Evolutionary conservation across 768 basidiomycete genomes (phyloP).

Genomic region (Kwoniella heveanensis): DNA sequence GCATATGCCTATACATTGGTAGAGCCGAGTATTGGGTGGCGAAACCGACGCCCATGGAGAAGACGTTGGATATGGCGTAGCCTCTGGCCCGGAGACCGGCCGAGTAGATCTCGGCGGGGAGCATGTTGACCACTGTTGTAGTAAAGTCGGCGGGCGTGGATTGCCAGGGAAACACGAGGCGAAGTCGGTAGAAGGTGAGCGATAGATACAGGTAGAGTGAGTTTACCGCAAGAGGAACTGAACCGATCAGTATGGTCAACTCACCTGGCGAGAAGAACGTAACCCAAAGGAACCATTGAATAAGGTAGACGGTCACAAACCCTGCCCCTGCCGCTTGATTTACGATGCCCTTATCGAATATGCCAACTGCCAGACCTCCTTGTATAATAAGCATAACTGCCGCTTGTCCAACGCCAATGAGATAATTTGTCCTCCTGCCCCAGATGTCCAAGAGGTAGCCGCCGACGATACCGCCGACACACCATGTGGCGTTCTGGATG

Average conservation of each 20-base stretch:
- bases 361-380: constrained; percentile 29
- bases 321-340: constrained; percentile 41
- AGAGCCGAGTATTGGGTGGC: constrained; percentile 43
- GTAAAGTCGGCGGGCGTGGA: not conserved
- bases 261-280: constrained; percentile 38
- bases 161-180: too few species aligned
- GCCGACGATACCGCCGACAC: constrained; percentile 40
- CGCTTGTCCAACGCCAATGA: constrained; percentile 38
- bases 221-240: too few species aligned
- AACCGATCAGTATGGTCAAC: too few species aligned
- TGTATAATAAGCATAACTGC: constrained; percentile 35
- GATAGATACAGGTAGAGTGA: too few species aligned
- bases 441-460: constrained; percentile 41
- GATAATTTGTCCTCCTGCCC: constrained; percentile 40
- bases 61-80: constrained; percentile 41
- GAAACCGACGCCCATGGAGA: constrained; percentile 41
- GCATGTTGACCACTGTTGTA: constrained; percentile 35
- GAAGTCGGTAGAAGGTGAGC: too few species aligned
- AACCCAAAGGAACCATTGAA: constrained; percentile 45
- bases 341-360: constrained; percentile 38
- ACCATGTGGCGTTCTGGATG: constrained; percentile 40
- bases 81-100: constrained; percentile 39
- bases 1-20: constrained; percentile 41
- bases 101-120: constrained; percentile 42
- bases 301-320: constrained; percentile 36